Conservation (phyloP, 2,329 filamentous ascomycete genomes). For the Fusarium sp. region DNA sequence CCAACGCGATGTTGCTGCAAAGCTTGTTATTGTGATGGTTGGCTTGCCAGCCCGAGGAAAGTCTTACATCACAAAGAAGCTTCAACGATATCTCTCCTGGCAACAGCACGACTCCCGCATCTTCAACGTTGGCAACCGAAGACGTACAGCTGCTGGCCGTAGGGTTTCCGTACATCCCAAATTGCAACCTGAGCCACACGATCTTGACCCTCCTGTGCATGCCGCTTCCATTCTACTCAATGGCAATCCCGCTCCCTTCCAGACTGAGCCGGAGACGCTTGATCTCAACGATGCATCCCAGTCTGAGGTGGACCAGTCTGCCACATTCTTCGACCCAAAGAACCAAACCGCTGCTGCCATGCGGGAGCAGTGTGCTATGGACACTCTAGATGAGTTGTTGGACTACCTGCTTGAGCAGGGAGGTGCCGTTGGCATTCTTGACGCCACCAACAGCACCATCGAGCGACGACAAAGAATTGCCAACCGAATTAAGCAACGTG, state of each 20-base stretch:
- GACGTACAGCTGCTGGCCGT: slow-evolving; percentile 79
- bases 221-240: slow-evolving; percentile 69
- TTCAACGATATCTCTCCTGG: slow-evolving; percentile 95
- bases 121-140: slow-evolving; percentile 95
- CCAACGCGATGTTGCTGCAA: slow-evolving; percentile 92
- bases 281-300: slow-evolving; percentile 51
- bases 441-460: slow-evolving; percentile 96
- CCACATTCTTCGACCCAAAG: slow-evolving; percentile 91
- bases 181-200: slow-evolving; percentile 50
- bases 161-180: slow-evolving; percentile 51
- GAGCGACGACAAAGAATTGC: slow-evolving; percentile 85
- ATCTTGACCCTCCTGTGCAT: slow-evolving; percentile 60
- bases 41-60: slow-evolving; percentile 94
- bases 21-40: slow-evolving; percentile 98
- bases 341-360: slow-evolving; percentile 85
- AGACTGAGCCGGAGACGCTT: slow-evolving; percentile 53
- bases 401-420: slow-evolving; percentile 86
- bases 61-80: slow-evolving; percentile 98
- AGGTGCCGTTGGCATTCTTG: slow-evolving; percentile 92
- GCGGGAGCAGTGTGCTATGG: slow-evolving; percentile 90
- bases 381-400: slow-evolving; percentile 90
- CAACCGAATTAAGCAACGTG: slow-evolving; percentile 81
- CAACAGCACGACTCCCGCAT: slow-evolving; percentile 95
- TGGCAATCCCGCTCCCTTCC: slow-evolving; percentile 55
- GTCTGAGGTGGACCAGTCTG: slow-evolving; percentile 81